Base-by-base conservation (phyloP, 208 protist genomes). In the Strigomonas galati region DNA sequence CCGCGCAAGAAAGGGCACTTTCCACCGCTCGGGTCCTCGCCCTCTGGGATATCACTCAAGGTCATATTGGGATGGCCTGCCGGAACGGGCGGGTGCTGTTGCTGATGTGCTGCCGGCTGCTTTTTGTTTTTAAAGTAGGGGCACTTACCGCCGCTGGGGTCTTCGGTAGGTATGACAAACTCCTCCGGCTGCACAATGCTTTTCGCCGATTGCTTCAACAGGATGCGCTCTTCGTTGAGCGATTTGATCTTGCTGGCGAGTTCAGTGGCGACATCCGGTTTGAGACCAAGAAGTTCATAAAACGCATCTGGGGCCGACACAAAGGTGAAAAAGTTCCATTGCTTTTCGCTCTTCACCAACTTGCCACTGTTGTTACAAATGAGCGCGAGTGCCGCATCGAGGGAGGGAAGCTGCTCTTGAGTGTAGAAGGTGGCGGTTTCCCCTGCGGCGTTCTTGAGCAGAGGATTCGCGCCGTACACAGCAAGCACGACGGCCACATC, bases 251-350 rank as follows among this genome's bases (percentile, higher is more conserved):
- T 43, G 19, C 70, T 37, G 28, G 44, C 69, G 15, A 89, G 61
- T 10, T 72, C 53, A 32, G 65, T 58, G 7, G 76, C 75, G 0
- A 76, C 52, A 0, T 54, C 54, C n/a, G 30, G 31, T 0, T 63
- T 48, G 21, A 88, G 27, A 1, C 76, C 72, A 0, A 76, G 52
- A 19, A 24, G 27, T 1, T 63, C 53, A 3, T 68, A 40, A 40
- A 40, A 10, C 35, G 10, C 35, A 14, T 4, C 14, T 27, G 56
- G 67, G 6, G 72, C 66, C 0, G 61, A 61, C 23, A 85, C 58
- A 0, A 91, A 60, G 2, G 76, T 78, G 32, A 86, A 46, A 61
- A 82, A 91, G 60, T 86, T 88, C 48, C 79, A 76, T 63, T 81
- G 67, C 0, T 61, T 68, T 24, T 69, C 58, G 0, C 68, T 53